Percentiles rank a stretch among this genome's conserved stretches.
Conservation (phyloP, 768 basidiomycete species). For the Pluteus cervinus region DNA sequence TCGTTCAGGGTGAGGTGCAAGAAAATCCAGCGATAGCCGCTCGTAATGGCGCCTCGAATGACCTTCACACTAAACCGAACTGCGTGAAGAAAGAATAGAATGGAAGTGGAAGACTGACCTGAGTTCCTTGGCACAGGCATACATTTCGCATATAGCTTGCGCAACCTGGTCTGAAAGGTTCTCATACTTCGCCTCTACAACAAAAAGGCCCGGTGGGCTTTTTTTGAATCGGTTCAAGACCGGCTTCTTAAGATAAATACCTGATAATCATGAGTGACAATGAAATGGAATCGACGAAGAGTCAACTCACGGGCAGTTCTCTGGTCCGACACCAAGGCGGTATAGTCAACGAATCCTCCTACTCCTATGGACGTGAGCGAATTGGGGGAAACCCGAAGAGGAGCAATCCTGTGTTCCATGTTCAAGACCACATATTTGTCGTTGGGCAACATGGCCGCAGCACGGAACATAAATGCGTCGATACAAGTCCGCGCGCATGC, state of each 20-base stretch:
- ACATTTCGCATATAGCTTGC: slow-evolving; percentile 14
- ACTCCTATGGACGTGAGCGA: slow-evolving; percentile 9
- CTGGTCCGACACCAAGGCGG: slow-evolving; percentile 9
- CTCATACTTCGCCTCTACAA: slow-evolving; percentile 12
- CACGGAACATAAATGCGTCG: slow-evolving; percentile 1
- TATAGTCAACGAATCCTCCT: slow-evolving; percentile 11
- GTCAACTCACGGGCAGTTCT: slow-evolving; percentile 6
- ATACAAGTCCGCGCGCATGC: slow-evolving; percentile 1
- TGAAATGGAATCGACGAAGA: background rate
- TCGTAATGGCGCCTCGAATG: slow-evolving; percentile 12
- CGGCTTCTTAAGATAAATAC: background rate
- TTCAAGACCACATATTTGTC: slow-evolving; percentile 7
- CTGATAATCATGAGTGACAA: background rate
- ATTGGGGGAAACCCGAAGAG: slow-evolving; percentile 8
- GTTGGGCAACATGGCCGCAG: background rate
- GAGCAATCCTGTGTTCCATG: slow-evolving; percentile 10
- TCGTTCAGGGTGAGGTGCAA: slow-evolving; percentile 12
- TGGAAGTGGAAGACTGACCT: slow-evolving; percentile 6
- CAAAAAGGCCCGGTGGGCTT: slow-evolving; percentile 8
- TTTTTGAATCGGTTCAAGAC: background rate
- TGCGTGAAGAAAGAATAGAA: background rate
- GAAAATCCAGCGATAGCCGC: slow-evolving; percentile 16
- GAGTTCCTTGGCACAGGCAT: slow-evolving; percentile 12
- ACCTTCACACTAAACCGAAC: slow-evolving; percentile 10
- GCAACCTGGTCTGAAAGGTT: slow-evolving; percentile 9